These are phyloP conservation scores for Pythium plurisporium DNA, from an alignment of 352 stramenopile genomes.

Conservation along the genomic window DNA sequence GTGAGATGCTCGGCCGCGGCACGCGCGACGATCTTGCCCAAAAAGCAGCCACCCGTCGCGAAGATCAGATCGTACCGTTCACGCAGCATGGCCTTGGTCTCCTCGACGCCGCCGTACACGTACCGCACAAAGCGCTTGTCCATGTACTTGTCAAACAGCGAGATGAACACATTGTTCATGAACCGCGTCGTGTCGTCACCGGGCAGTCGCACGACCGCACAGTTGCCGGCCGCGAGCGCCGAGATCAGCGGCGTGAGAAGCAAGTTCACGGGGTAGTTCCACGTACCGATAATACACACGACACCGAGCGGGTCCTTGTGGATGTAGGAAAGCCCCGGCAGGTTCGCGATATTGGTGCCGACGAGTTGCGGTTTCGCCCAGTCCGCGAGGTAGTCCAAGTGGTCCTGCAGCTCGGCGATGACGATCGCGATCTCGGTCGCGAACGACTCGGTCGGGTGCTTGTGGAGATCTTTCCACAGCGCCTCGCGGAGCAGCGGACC, in stretches of 20 bases:
- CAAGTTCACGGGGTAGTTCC: conserved; percentile 89
- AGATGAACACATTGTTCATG: conserved; percentile 48
- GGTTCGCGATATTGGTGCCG: conserved; percentile 50
- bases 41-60: conserved; percentile 58
- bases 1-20: conserved; percentile 93
- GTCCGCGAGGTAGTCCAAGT: conserved; percentile 69
- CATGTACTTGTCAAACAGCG: conserved; percentile 70
- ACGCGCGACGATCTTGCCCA: conserved; percentile 90
- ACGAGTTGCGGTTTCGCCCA: conserved; percentile 50
- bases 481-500: conserved; percentile 47
- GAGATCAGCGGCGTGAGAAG: conserved; percentile 51
- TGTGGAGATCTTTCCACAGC: conserved; percentile 71
- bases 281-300: conserved; percentile 88
- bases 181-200: conserved; percentile 78
- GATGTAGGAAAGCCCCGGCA: conserved; percentile 63
- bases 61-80: conserved; percentile 86
- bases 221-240: conserved; percentile 88
- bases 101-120: conserved; percentile 77
- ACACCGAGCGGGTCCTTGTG: conserved; percentile 71
- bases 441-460: conserved; percentile 63
- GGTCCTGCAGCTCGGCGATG: conserved; percentile 67
- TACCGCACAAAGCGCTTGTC: conserved; percentile 73
- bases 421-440: conserved; percentile 46
- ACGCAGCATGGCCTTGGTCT: conserved; percentile 72
- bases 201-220: conserved; percentile 89